These are phyloP conservation scores for Kregervanrija delftensis DNA, from an alignment of 805 yeast genomes.

Conservation along the genomic window DNA sequence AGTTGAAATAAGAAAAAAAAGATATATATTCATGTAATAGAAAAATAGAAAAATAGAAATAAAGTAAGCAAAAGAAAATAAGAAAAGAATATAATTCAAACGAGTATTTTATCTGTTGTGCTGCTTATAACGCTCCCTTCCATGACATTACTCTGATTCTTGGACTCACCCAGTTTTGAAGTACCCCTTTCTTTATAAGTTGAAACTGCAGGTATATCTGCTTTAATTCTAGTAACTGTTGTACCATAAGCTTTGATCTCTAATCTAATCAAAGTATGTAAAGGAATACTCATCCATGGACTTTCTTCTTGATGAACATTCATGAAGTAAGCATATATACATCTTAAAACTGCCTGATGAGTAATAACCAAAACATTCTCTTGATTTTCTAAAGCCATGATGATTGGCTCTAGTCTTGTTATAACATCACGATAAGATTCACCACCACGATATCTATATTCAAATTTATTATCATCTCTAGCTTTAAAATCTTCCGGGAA, in stretches of 20 bases:
- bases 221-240: constrained; percentile 80
- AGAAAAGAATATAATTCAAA: neutral
- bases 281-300: constrained; percentile 99
- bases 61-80: neutral
- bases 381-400: constrained; percentile 97
- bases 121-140: constrained; percentile 44
- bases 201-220: constrained; percentile 95
- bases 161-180: constrained; percentile 49
- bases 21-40: neutral
- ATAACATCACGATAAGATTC: constrained; percentile 96
- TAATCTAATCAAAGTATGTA: constrained; percentile 87
- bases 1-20: neutral
- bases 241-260: constrained; percentile 96
- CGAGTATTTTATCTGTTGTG: constrained; percentile 9
- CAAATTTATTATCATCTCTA: constrained; percentile 92
- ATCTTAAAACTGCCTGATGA: constrained; percentile 94
- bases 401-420: constrained; percentile 90
- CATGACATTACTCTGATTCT: constrained; percentile 30
- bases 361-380: constrained; percentile 93
- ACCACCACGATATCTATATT: constrained; percentile 94
- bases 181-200: constrained; percentile 96
- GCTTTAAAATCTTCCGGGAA: constrained; percentile 96
- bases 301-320: constrained; percentile 95
- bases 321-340: constrained; percentile 97
- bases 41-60: neutral